These are phyloP conservation scores for Azolla pinnata DNA, from an alignment of 75 land plant genomes.

Conservation along the genomic window DNA sequence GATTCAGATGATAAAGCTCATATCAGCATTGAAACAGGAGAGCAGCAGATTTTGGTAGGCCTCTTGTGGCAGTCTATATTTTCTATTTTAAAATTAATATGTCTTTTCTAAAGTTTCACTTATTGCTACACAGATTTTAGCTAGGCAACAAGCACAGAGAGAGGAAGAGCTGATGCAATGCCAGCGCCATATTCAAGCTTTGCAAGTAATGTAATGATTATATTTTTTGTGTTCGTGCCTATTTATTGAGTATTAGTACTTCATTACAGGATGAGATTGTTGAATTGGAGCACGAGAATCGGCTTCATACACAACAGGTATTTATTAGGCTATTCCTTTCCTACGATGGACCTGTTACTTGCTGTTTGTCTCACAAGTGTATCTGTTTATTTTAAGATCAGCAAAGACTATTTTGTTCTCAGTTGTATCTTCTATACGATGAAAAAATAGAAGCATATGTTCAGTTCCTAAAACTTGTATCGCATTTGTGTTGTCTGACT, in stretches of 20 bases:
- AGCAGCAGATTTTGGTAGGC: constrained; percentile 86
- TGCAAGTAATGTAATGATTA: constrained; percentile 69
- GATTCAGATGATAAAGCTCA: constrained; percentile 28
- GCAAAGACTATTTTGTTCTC: no score
- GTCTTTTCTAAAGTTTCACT: neutral
- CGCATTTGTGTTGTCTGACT: no score
- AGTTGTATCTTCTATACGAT: no score
- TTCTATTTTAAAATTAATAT: neutral
- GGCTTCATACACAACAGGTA: constrained; percentile 83
- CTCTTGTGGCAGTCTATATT: neutral
- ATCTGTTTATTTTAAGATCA: no score
- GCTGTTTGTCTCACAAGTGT: no score
- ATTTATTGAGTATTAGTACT: neutral
- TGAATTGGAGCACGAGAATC: constrained; percentile 95
- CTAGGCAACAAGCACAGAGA: constrained; percentile 96
- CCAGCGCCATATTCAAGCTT: constrained; percentile 86
- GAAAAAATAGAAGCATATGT: no score
- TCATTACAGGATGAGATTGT: constrained; percentile 75
- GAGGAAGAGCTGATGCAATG: constrained; percentile 90
- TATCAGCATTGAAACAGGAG: constrained; percentile 44
- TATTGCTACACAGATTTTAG: constrained; percentile 48
- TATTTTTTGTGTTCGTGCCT: neutral
- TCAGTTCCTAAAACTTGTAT: no score
- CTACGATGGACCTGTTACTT: no score
- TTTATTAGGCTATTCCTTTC: no score